phyloP scores from a whole-genome alignment of 2,329 filamentous ascomycete genomes.

The Ustulina deusta region DNA sequence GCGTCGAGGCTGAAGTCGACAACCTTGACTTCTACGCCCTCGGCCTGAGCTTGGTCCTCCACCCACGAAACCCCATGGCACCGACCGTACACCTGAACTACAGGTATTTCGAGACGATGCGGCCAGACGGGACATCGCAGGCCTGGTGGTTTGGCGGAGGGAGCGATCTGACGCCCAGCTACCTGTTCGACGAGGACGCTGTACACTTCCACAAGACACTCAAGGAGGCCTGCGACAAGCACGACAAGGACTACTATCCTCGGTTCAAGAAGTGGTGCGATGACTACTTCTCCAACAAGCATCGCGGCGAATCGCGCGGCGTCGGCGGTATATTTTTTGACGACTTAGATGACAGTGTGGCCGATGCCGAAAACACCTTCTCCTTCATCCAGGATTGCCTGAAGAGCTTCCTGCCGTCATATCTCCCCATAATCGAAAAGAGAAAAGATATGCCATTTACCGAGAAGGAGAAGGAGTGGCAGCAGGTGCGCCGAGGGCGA shows the following conservation, averaged over 20 bases:
- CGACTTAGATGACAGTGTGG: slow-evolving; percentile 88
- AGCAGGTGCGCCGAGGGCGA: slow-evolving; percentile 91
- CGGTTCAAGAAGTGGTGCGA: slow-evolving; percentile 99
- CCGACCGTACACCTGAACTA: slow-evolving; percentile 99
- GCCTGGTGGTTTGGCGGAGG: slow-evolving; percentile 99
- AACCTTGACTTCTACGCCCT: slow-evolving; percentile 96
- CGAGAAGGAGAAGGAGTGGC: slow-evolving; percentile 91
- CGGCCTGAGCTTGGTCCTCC: slow-evolving; percentile 90
- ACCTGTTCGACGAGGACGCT: slow-evolving; percentile 96
- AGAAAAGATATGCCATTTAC: slow-evolving; percentile 94
- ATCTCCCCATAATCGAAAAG: slow-evolving; percentile 87
- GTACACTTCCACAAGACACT: slow-evolving; percentile 96
- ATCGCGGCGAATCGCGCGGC: slow-evolving; percentile 86
- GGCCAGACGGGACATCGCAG: slow-evolving; percentile 81
- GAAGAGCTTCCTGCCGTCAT: slow-evolving; percentile 88
- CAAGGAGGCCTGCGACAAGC: slow-evolving; percentile 91
- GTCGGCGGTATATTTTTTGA: slow-evolving; percentile 99
- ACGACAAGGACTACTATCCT: slow-evolving; percentile 91
- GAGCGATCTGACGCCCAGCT: slow-evolving; percentile 90
- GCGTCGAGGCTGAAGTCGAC: slow-evolving; percentile 74
- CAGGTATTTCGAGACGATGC: slow-evolving; percentile 96
- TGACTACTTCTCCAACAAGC: slow-evolving; percentile 95
- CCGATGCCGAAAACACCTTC: slow-evolving; percentile 90
- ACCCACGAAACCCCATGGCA: slow-evolving; percentile 95
- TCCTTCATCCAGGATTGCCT: slow-evolving; percentile 88